phyloP scores from a whole-genome alignment of 352 stramenopile species.

The Stramenopiles sp. region DNA sequence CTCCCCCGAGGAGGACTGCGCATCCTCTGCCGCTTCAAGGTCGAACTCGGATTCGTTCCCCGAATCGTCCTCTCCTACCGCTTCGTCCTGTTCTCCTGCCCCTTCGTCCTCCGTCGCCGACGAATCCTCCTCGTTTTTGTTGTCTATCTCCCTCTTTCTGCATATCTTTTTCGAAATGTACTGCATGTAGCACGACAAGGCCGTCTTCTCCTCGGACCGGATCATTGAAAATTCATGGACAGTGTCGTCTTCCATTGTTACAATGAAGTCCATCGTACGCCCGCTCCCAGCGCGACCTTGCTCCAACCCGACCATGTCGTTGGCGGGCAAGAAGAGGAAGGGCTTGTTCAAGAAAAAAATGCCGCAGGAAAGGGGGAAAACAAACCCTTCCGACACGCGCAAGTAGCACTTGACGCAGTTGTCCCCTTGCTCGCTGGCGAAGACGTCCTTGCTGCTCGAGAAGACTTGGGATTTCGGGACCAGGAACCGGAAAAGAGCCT shows the following conservation, averaged over 20 bases:
- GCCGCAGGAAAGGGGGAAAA: background rate
- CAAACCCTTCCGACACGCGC: background rate
- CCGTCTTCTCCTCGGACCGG: background rate
- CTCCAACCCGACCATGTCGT: conserved; percentile 7
- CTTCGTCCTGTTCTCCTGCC: background rate
- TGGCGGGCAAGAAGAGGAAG: background rate
- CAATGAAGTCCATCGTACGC: conserved; percentile 1
- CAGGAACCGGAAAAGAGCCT: background rate
- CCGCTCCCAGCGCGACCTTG: conserved; percentile 11
- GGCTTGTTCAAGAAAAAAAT: conserved; percentile 12
- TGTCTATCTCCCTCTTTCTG: background rate
- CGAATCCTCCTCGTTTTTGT: background rate
- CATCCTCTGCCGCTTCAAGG: background rate
- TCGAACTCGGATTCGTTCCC: background rate
- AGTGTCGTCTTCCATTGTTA: background rate
- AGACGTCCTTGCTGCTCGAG: background rate
- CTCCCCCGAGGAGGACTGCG: background rate
- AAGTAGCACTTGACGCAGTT: background rate
- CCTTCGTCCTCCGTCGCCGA: too few species aligned
- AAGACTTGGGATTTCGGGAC: background rate
- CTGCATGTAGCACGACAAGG: background rate
- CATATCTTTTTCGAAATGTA: background rate
- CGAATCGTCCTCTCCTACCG: background rate
- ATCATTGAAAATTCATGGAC: conserved; percentile 13
- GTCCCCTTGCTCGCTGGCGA: background rate